A percentile compares a stretch with the other conserved stretches of the same genome.
phyloP scores from a whole-genome alignment of 768 basidiomycete species.

The Tulasnella sp. region DNA sequence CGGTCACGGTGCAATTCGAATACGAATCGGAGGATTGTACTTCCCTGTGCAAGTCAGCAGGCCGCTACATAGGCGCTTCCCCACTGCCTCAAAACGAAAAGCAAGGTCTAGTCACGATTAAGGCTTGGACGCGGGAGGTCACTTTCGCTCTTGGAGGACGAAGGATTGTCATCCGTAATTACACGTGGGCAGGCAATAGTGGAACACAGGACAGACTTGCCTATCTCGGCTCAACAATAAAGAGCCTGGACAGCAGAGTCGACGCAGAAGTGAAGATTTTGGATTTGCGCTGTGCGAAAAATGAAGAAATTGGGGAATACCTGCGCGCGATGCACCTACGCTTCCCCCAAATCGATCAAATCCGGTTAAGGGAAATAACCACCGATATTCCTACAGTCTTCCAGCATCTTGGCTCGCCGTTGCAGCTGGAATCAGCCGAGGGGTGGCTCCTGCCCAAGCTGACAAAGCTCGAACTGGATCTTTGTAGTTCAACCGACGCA shows the following conservation, averaged over 20 bases:
- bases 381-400: not conserved
- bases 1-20: not conserved
- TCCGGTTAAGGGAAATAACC: not conserved
- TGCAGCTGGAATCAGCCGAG: not conserved
- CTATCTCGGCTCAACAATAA: not conserved
- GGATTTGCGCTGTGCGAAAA: not conserved
- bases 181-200: not conserved
- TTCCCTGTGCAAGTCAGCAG: not conserved
- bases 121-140: not conserved
- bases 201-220: not conserved
- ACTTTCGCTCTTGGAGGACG: not conserved
- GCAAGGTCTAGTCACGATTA: not conserved
- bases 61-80: not conserved
- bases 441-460: not conserved
- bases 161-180: not conserved
- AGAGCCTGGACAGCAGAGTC: not conserved
- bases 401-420: not conserved
- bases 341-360: not conserved
- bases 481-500: not conserved
- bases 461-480: not conserved
- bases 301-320: not conserved
- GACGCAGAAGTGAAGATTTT: not conserved
- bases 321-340: not conserved
- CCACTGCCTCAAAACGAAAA: not conserved
- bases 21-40: not conserved